Evolutionary conservation across 768 basidiomycete species (phyloP), one percentile per base, ranked within the genome.

Genomic region (Pholiota conissans): DNA sequence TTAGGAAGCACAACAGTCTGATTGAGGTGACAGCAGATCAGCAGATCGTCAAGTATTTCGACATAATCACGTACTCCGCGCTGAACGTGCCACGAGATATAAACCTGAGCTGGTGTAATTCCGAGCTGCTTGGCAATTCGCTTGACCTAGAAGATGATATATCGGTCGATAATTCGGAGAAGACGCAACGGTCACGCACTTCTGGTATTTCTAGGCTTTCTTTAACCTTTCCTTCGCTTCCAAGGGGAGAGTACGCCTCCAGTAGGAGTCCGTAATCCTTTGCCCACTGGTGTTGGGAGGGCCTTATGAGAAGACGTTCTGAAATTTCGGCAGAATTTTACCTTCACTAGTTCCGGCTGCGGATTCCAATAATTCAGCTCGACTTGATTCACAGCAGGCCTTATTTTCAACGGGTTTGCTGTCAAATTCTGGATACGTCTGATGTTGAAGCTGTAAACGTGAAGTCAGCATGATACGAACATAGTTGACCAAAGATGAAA

Each of bases 291-390:
- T n/a, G n/a, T n/a, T n/a, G n/a, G n/a, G n/a, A n/a, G n/a, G n/a
- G n/a, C n/a, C n/a, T n/a, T n/a, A 55, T 18, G 14, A 40, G 9
- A 14, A 39, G 45, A n/a, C 47, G 49, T 59, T 18, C 20, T 34
- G 16, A 18, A 37, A 26, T 14, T 48, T 14, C 9, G 16, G 50
- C 51, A 34, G 24, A 20, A 10, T 20, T 22, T 13, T 49, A 84
- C 86, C 73, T 86, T 71, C 42, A 93, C 65, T n/a, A 93, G 75
- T 57, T 90, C 89, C 0, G 85, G 84, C 65, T 93, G 90, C 20
- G 90, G 89, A 66, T 85, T 81, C 80, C 84, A 89, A 71, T 83
- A 90, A 69, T 76, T 91, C 46, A 93, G 79, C 65, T 92, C 91
- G 29, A 92, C 79, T 68, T 92, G 91, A 68, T 93, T 90, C 57